Conservation (phyloP, 768 basidiomycete species). For the Calocybe indica region DNA sequence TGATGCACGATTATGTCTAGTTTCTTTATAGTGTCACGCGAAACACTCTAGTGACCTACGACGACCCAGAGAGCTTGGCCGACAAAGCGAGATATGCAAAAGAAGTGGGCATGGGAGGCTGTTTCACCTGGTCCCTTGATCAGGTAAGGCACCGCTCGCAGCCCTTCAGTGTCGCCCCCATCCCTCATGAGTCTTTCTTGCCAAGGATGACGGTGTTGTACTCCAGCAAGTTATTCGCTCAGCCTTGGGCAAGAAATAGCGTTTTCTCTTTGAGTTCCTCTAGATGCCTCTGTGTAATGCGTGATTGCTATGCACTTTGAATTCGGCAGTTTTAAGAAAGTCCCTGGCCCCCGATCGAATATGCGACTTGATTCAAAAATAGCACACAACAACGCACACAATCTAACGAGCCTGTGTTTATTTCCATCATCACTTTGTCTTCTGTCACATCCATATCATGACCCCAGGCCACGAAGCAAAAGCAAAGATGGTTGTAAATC, state of each 20-base stretch:
- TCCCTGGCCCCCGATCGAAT: too few relatives aligned
- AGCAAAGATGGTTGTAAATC: too few relatives aligned
- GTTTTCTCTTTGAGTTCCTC: too few relatives aligned
- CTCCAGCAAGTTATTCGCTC: conserved; percentile 39
- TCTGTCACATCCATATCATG: too few relatives aligned
- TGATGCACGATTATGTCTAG: conserved; percentile 10
- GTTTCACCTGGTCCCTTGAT: conserved; percentile 56
- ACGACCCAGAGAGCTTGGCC: conserved; percentile 41
- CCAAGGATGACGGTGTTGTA: conserved; percentile 28
- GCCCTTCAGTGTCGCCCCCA: not conserved
- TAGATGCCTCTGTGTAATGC: too few relatives aligned
- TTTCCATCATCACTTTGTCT: too few relatives aligned
- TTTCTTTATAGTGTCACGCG: conserved; percentile 37
- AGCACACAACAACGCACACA: too few relatives aligned
- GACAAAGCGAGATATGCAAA: conserved; percentile 56
- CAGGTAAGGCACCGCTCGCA: conserved; percentile 28
- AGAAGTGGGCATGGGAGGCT: conserved; percentile 42
- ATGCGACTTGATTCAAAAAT: too few relatives aligned
- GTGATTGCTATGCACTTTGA: too few relatives aligned
- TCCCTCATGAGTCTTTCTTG: not conserved
- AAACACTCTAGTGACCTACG: conserved; percentile 59
- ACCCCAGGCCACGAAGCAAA: too few relatives aligned
- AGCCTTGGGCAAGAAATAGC: conserved; percentile 11
- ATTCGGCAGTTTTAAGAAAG: too few relatives aligned
- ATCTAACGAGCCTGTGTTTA: too few relatives aligned